Conservation (phyloP, 176 grass and related monocot species). For the Oryza punctata region DNA sequence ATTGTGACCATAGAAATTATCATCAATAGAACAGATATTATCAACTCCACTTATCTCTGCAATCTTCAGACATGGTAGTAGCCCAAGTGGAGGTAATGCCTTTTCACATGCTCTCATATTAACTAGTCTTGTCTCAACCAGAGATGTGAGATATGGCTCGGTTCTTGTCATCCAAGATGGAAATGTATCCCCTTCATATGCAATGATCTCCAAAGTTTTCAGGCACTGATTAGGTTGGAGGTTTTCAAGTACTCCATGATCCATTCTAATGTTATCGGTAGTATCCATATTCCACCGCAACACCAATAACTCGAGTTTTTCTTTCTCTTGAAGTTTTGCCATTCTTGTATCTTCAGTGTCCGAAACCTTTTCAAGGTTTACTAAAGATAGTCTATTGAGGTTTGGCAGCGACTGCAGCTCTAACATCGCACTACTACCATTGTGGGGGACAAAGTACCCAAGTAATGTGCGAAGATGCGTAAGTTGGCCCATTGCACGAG, state of each 20-base stretch:
- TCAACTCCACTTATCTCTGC: constrained; percentile 8
- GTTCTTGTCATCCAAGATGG: background rate
- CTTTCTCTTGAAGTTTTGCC: background rate
- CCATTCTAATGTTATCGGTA: background rate
- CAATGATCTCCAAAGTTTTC: background rate
- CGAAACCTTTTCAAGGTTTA: background rate
- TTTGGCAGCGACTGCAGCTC: background rate
- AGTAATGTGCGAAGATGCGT: background rate
- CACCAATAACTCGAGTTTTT: background rate
- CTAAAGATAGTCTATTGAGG: background rate
- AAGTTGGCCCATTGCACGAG: background rate
- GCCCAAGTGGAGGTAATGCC: background rate
- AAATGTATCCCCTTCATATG: background rate
- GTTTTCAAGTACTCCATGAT: background rate
- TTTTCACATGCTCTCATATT: background rate
- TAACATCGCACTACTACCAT: background rate
- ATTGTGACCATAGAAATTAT: background rate
- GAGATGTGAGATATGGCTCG: background rate
- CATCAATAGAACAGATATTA: background rate
- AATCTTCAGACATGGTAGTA: constrained; percentile 1
- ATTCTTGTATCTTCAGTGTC: background rate
- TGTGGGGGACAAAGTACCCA: background rate
- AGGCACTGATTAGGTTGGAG: background rate
- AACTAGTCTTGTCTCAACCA: background rate
- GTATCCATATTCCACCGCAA: background rate